Base-by-base conservation (phyloP, 805 yeast genomes). In the Cyberlindnera xylosilytica region DNA sequence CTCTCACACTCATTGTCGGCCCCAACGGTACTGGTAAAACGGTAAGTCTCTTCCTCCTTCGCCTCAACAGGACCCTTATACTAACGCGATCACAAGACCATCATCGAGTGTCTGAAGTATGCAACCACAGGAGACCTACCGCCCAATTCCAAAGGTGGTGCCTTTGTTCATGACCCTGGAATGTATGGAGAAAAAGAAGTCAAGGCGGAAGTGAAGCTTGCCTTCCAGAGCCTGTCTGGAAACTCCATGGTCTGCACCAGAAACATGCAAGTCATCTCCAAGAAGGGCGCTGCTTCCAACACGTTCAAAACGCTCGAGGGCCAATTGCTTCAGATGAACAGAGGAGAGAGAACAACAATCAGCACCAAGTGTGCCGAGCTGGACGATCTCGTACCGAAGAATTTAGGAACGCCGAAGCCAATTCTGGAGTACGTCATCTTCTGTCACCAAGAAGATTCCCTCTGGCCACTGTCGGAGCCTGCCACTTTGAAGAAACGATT, bases 1-100 rank as follows among this genome's bases (percentile, higher is more conserved):
- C 99, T 0, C 66, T 93, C 58, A 93, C 99, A 0, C 70, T 93
- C 36, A 91, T 93, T 41, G 96, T 95, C 22, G 99, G 99, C 0
- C 85, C 85, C 39, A 93, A 93, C 64, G 98, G 99, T 24, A 84
- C 96, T 22, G 99, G 99, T 10, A 91, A 93, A 61, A 93, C 98
- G 0, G 69, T 63, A 42, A 28, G 64, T 57, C n/a, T n/a, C n/a
- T n/a, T n/a, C n/a, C n/a, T n/a, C n/a, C n/a, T n/a, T n/a, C n/a
- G n/a, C n/a, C n/a, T n/a, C n/a, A n/a, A n/a, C n/a, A n/a, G n/a
- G n/a, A n/a, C n/a, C n/a, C n/a, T n/a, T n/a, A n/a, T 6, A 16
- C 39, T 36, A n/a, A 36, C 39, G 5, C 23, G 6, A 8, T 6
- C 18, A 20, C 20, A 36, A 63, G 58, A 90, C 98, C 1, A 82